Evolutionary conservation across 73 alveolate species (phyloP).

Genomic region (Paramecium primaurelia): DNA sequence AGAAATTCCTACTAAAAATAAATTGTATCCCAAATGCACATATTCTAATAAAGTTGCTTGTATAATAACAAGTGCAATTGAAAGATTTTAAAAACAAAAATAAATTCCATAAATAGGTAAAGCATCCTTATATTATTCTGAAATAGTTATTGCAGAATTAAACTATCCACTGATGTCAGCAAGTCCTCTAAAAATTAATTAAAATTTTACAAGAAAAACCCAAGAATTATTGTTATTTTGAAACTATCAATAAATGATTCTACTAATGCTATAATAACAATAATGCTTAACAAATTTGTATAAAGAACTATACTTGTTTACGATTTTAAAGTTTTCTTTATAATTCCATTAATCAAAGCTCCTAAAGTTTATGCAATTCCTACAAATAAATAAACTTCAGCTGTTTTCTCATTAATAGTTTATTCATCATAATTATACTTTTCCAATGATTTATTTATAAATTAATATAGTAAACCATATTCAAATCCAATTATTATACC

Average conservation of each 20-base stretch:
- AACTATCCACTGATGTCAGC: neutral
- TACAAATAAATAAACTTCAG: neutral
- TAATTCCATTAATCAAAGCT: neutral
- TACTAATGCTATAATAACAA: neutral
- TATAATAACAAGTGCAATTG: neutral
- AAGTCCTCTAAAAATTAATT: neutral
- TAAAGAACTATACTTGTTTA: neutral
- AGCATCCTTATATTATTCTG: neutral
- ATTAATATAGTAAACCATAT: constrained; percentile 2
- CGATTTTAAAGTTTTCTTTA: neutral
- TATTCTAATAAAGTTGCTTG: neutral
- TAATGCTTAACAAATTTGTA: neutral
- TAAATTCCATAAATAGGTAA: neutral
- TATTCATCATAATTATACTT: neutral
- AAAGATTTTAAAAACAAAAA: neutral
- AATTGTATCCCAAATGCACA: neutral
- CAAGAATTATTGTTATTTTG: neutral
- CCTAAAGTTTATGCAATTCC: neutral
- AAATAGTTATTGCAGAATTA: neutral
- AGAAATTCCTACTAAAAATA: neutral
- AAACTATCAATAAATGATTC: neutral
- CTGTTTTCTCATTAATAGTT: neutral
- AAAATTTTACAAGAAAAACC: neutral
- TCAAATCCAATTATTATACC: constrained; percentile 3
- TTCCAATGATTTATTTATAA: neutral